Evolutionary conservation across 129 eudicot species (phyloP).

Genomic region (Calendula officinalis): DNA sequence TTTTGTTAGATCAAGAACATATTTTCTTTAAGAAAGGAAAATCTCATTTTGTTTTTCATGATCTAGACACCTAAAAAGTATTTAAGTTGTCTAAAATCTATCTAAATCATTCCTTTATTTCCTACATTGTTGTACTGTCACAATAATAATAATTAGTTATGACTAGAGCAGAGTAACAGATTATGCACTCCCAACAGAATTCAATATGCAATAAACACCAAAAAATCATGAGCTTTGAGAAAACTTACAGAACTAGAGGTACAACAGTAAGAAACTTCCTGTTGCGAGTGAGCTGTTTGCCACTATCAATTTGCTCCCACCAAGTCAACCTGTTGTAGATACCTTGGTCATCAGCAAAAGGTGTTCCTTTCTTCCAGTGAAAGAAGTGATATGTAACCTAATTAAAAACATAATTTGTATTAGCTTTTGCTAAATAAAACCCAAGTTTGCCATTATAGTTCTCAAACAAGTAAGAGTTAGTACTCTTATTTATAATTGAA

Average conservation of each 20-base stretch:
- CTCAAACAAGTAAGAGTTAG: not conserved
- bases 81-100: too few species aligned
- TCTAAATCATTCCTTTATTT: too few species aligned
- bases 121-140: too few species aligned
- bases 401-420: not conserved
- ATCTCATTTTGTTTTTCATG: too few species aligned
- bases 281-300: slow-evolving; percentile 95
- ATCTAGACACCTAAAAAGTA: too few species aligned
- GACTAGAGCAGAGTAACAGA: too few species aligned
- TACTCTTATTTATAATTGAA: slow-evolving; percentile 14
- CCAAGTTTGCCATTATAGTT: not conserved
- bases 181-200: too few species aligned
- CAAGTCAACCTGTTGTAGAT: slow-evolving; percentile 79
- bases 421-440: slow-evolving; percentile 1
- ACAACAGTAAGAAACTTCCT: slow-evolving; percentile 93
- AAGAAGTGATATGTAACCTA: not conserved
- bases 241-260: slow-evolving; percentile 90
- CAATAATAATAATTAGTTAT: too few species aligned
- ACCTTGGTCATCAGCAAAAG: slow-evolving; percentile 83
- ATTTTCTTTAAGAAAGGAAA: too few species aligned
- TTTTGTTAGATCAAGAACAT: too few species aligned
- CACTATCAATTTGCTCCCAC: slow-evolving; percentile 90
- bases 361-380: slow-evolving; percentile 57
- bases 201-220: not conserved
- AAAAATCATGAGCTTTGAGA: slow-evolving; percentile 12